A percentile compares a stretch with the other conserved stretches of the same genome.
Evolutionary conservation across 2,329 filamentous ascomycete genomes (phyloP).

Genomic region (Aureobasidium mangrovei): DNA sequence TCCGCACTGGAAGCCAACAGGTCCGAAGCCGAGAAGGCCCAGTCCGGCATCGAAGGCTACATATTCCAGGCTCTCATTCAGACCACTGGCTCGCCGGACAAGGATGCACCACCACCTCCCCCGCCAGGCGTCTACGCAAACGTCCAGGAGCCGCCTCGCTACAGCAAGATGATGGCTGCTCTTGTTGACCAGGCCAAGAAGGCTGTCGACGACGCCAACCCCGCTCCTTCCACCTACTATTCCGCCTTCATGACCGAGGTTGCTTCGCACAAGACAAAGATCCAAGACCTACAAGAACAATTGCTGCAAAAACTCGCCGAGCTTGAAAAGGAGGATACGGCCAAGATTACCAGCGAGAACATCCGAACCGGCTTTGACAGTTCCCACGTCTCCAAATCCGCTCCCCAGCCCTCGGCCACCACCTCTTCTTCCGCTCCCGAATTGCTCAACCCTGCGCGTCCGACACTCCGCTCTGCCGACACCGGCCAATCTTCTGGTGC

Average conservation of each 20-base stretch:
- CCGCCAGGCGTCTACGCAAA: constrained; percentile 73
- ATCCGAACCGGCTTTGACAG: constrained; percentile 86
- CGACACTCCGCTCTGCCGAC: constrained; percentile 30
- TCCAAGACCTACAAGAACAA: constrained; percentile 68
- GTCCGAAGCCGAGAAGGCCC: constrained; percentile 47
- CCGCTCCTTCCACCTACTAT: constrained; percentile 52
- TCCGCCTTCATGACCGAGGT: constrained; percentile 72
- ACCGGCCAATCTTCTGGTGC: constrained; percentile 47
- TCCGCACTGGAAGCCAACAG: constrained; percentile 66
- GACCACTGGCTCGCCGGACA: constrained; percentile 58
- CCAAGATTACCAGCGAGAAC: constrained; percentile 89
- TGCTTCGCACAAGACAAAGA: constrained; percentile 65
- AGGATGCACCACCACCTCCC: constrained; percentile 66
- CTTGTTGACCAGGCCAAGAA: constrained; percentile 89
- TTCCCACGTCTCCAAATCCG: constrained; percentile 62
- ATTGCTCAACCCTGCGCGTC: constrained; percentile 60
- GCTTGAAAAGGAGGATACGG: constrained; percentile 73
- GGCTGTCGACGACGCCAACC: constrained; percentile 64
- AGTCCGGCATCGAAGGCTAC: constrained; percentile 63
- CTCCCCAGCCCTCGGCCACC: constrained; percentile 18
- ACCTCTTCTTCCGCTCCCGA: constrained; percentile 16
- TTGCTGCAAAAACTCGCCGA: constrained; percentile 64
- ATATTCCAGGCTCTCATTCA: constrained; percentile 88
- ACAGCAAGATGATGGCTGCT: constrained; percentile 98
- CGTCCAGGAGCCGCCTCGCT: constrained; percentile 67